These are phyloP conservation scores for Skeletonema potamos DNA, from an alignment of 108 stramenopile species.

Conservation along the genomic window DNA sequence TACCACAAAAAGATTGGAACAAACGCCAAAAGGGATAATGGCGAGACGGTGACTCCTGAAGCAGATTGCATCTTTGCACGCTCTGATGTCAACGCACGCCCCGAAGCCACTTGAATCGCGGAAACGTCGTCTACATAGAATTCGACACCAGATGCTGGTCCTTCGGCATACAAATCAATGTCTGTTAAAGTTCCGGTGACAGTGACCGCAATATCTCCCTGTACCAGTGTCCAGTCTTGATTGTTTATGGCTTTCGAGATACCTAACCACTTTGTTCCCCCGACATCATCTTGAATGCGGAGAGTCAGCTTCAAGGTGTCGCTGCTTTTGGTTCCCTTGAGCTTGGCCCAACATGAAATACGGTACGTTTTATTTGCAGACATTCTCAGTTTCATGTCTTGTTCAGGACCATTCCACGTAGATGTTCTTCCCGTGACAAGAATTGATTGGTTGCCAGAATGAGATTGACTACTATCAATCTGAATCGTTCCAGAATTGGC, in stretches of 20 bases:
- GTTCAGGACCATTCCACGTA: conserved; percentile 13
- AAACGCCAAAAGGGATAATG: too few relatives aligned
- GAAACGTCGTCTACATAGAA: conserved; percentile 8
- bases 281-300: conserved; percentile 12
- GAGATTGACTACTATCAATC: conserved; percentile 1
- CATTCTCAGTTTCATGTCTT: not conserved
- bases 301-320: conserved; percentile 2
- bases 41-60: too few relatives aligned
- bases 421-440: conserved; percentile 3
- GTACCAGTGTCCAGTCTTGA: conserved; percentile 5
- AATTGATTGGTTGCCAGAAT: conserved; percentile 14
- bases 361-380: conserved; percentile 2
- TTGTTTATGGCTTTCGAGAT: not conserved
- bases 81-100: not conserved
- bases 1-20: too few relatives aligned
- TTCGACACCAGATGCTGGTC: conserved; percentile 2
- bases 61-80: too few relatives aligned
- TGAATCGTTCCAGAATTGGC: conserved; percentile 1
- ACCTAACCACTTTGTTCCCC: not conserved
- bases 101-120: not conserved
- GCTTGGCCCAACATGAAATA: conserved; percentile 18
- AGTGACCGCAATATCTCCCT: conserved; percentile 4
- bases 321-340: conserved; percentile 7
- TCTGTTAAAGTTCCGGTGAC: conserved; percentile 8
- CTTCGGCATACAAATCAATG: conserved; percentile 7